These are phyloP conservation scores for Ogataea allantospora DNA, from an alignment of 805 yeast species.

Conservation along the genomic window DNA sequence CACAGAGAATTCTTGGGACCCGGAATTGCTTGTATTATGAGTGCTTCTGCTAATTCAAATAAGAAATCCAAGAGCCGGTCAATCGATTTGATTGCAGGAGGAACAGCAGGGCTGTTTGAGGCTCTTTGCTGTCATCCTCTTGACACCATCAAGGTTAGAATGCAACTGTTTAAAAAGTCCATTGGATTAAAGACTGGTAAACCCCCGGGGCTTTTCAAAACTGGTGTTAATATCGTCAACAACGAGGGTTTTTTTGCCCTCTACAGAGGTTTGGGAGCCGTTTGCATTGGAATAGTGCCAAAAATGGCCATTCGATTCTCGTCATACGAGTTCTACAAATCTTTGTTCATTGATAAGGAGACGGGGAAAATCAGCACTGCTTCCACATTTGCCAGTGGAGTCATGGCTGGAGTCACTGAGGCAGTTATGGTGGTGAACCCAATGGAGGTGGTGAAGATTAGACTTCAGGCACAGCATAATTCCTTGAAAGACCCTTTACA, in stretches of 20 bases:
- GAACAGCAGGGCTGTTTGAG: constrained; percentile 95
- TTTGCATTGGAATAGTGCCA: constrained; percentile 94
- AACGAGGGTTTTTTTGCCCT: constrained; percentile 83
- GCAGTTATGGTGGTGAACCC: constrained; percentile 95
- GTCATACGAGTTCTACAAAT: constrained; percentile 86
- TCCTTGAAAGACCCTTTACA: constrained; percentile 77
- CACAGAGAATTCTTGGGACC: background rate
- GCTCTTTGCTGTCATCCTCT: constrained; percentile 98
- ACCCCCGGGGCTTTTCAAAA: constrained; percentile 81
- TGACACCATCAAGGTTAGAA: constrained; percentile 94
- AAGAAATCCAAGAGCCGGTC: constrained; percentile 41
- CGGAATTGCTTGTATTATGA: constrained; percentile 10
- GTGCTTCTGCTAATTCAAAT: constrained; percentile 25
- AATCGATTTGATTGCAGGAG: constrained; percentile 84
- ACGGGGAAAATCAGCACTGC: constrained; percentile 70
- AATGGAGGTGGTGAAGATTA: constrained; percentile 94
- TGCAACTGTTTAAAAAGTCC: constrained; percentile 81
- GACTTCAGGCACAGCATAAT: constrained; percentile 95
- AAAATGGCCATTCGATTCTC: constrained; percentile 97
- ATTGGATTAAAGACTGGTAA: constrained; percentile 49
- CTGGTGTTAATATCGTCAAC: constrained; percentile 74
- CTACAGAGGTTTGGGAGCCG: constrained; percentile 96
- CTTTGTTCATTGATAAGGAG: constrained; percentile 54
- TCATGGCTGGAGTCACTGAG: constrained; percentile 96
- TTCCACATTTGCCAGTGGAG: constrained; percentile 86